Conservation (phyloP, 192 early-diverging fungal species). For the Phlyctochytrium arcticum region DNA sequence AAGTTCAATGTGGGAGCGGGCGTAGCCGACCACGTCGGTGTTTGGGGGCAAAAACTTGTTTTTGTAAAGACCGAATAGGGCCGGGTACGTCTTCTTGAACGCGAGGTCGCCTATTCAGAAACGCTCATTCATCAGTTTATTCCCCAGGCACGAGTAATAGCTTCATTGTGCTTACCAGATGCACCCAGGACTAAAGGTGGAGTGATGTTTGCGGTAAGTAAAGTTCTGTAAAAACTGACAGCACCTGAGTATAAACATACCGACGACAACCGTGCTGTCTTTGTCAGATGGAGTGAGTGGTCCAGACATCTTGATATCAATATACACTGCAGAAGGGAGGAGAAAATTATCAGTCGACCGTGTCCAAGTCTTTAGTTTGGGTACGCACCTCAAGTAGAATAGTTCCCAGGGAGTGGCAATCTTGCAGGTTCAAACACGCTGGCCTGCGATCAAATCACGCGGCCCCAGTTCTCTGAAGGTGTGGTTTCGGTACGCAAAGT, state of each 20-base stretch:
- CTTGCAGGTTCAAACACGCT: no score
- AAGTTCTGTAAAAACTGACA: neutral
- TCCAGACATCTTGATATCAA: slow-evolving; percentile 11
- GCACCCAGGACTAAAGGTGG: slow-evolving; percentile 27
- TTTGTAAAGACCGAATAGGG: slow-evolving; percentile 89
- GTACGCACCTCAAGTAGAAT: no score
- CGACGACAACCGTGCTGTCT: slow-evolving; percentile 29
- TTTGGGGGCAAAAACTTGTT: slow-evolving; percentile 74
- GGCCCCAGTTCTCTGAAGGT: no score
- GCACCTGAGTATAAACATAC: neutral
- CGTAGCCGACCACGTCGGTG: slow-evolving; percentile 84
- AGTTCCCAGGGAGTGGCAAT: no score
- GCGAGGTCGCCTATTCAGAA: slow-evolving; percentile 78
- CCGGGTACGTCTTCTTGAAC: slow-evolving; percentile 97
- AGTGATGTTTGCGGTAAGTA: neutral
- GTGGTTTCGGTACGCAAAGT: no score
- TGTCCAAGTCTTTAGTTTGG: no score
- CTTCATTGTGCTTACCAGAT: slow-evolving; percentile 15
- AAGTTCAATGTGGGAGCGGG: slow-evolving; percentile 73
- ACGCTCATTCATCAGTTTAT: neutral
- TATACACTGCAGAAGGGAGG: neutral
- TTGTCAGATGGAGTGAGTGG: slow-evolving; percentile 23
- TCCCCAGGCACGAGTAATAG: neutral
- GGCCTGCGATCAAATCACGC: no score
- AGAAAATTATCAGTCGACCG: neutral